phyloP scores from a whole-genome alignment of 2,329 filamentous ascomycete species.

The Aureobasidium sp. region DNA sequence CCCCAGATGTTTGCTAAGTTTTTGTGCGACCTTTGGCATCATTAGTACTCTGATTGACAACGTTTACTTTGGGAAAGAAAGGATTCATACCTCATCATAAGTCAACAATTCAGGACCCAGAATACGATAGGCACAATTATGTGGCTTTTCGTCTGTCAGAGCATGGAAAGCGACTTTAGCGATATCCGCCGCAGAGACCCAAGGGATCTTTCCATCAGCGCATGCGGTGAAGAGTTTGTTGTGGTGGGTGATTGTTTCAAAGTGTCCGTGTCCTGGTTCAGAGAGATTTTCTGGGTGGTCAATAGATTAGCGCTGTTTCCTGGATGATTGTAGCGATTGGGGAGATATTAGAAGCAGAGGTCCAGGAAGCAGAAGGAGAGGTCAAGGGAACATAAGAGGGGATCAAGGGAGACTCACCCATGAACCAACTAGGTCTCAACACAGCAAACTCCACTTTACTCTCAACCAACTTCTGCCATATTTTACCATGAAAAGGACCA shows the following conservation, averaged over 20 bases:
- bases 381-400: not conserved
- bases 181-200: not conserved
- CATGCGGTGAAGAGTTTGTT: not conserved
- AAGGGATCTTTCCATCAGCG: not conserved
- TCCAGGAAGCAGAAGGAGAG: no score
- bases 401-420: not conserved
- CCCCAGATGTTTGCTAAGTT: not conserved
- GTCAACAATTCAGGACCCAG: not conserved
- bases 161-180: not conserved
- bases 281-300: slow-evolving; percentile 2
- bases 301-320: no score
- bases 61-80: not conserved
- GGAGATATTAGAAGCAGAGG: no score
- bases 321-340: no score
- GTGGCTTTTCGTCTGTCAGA: not conserved
- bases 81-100: not conserved
- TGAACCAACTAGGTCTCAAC: slow-evolving; percentile 7
- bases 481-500: not conserved
- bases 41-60: not conserved
- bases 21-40: not conserved
- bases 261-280: not conserved
- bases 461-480: not conserved
- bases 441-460: not conserved
- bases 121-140: not conserved
- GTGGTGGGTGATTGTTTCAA: not conserved